phyloP scores from a whole-genome alignment of 2,329 filamentous ascomycete species.

The Trichoderma sp. region DNA sequence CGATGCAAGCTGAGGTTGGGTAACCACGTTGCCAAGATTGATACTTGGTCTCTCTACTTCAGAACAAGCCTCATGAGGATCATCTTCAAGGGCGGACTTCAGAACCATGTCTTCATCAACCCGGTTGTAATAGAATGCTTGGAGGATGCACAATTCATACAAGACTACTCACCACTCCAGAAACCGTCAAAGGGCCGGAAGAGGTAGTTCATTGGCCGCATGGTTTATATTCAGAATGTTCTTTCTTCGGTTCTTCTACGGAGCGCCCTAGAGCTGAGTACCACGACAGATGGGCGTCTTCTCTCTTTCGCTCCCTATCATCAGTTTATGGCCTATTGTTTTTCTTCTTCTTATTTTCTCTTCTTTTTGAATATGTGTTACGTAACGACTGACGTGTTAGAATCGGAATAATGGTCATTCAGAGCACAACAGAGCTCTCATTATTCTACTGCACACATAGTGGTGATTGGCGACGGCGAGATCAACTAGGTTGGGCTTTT shows the following conservation, averaged over 20 bases:
- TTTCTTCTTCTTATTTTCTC: background rate
- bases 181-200: slow-evolving; percentile 27
- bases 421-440: background rate
- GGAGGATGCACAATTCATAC: slow-evolving; percentile 39
- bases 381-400: background rate
- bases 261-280: background rate
- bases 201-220: background rate
- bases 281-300: background rate
- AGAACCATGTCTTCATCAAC: slow-evolving; percentile 41
- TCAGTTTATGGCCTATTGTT: background rate
- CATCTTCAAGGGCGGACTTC: slow-evolving; percentile 49
- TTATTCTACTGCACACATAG: background rate
- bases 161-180: slow-evolving; percentile 24
- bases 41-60: slow-evolving; percentile 53
- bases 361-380: background rate
- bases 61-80: slow-evolving; percentile 51
- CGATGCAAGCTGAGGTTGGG: slow-evolving; percentile 53
- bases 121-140: slow-evolving; percentile 42
- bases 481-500: background rate
- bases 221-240: background rate
- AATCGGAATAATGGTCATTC: background rate
- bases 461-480: background rate
- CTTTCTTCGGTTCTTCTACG: background rate
- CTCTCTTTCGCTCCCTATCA: background rate
- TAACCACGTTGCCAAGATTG: slow-evolving; percentile 47